A percentile compares a stretch with the other conserved stretches of the same genome.
Evolutionary conservation across 1,284 basidiomycete species (phyloP).

Genomic region (Melanopsichium pennsylvanicum): DNA sequence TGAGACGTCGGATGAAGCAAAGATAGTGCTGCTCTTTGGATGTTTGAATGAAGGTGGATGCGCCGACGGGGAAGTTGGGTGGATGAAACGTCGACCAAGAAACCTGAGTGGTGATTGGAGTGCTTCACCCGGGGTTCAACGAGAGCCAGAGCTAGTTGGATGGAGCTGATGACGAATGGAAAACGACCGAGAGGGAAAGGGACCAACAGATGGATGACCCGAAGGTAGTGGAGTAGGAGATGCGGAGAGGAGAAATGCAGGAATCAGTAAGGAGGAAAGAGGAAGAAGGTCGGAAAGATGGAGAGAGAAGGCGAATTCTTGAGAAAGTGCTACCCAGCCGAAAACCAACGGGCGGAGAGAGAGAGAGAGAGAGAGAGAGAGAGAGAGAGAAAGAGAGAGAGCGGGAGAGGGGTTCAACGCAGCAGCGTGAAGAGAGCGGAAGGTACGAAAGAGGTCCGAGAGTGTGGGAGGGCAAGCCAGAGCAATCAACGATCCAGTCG

Average conservation of each 20-base stretch:
- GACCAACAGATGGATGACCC: neutral
- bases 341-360: constrained; percentile 1
- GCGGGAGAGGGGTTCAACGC: constrained; percentile 24
- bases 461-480: too few relatives aligned
- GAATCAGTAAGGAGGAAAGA: neutral
- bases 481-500: neutral
- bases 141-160: neutral
- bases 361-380: constrained; percentile 1
- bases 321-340: neutral
- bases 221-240: constrained; percentile 10
- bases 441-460: too few relatives aligned
- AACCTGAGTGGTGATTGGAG: neutral
- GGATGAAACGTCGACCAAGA: neutral
- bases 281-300: constrained; percentile 1
- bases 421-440: too few relatives aligned
- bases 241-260: constrained; percentile 10
- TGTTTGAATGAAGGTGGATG: neutral
- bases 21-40: too few relatives aligned
- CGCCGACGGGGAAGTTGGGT: neutral
- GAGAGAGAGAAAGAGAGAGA: constrained; percentile 1
- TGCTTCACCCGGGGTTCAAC: neutral
- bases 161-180: neutral
- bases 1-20: too few relatives aligned
- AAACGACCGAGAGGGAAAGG: neutral
- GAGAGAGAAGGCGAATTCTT: neutral